Evolutionary conservation across 2,329 filamentous ascomycete genomes (phyloP).

Genomic region (Bipolaris zeicola): DNA sequence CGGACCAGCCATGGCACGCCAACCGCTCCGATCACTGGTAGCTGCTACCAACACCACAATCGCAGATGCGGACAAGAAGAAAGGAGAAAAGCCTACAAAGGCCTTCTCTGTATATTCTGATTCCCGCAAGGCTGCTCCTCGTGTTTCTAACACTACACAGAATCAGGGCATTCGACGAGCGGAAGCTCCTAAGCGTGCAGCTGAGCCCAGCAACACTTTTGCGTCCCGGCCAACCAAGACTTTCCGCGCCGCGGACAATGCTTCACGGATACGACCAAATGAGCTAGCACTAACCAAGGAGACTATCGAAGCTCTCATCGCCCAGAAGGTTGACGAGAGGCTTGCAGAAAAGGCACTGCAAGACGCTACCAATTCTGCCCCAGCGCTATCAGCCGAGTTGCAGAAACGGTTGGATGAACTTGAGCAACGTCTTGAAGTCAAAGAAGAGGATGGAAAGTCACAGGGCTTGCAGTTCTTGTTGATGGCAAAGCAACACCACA

Average conservation of each 20-base stretch:
- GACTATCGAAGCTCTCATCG: constrained; percentile 88
- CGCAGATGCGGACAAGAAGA: constrained; percentile 59
- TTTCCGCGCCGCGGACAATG: constrained; percentile 43
- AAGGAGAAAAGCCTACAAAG: constrained; percentile 73
- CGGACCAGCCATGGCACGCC: constrained; percentile 60
- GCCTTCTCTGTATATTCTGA: constrained; percentile 88
- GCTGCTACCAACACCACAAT: constrained; percentile 76
- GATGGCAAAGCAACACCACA: constrained; percentile 91
- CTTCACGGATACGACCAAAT: constrained; percentile 34
- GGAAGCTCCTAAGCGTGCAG: constrained; percentile 54
- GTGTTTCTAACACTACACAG: constrained; percentile 40
- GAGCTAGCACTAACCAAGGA: constrained; percentile 58
- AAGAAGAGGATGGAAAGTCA: constrained; percentile 72
- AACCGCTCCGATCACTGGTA: constrained; percentile 78
- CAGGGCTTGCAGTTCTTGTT: constrained; percentile 85
- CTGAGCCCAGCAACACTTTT: constrained; percentile 45
- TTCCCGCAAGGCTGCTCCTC: constrained; percentile 38
- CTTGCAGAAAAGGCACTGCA: constrained; percentile 74
- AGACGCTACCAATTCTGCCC: constrained; percentile 56
- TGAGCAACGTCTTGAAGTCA: constrained; percentile 79
- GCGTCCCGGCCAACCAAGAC: constrained; percentile 50
- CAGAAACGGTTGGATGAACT: constrained; percentile 81
- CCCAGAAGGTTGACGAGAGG: constrained; percentile 89
- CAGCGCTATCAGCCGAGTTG: constrained; percentile 73
- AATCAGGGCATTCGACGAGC: constrained; percentile 43